Percentiles rank a stretch among this genome's conserved stretches.
These are phyloP conservation scores for Paralagenidium karlingii DNA, from an alignment of 352 stramenopile genomes.

Conservation along the genomic window DNA sequence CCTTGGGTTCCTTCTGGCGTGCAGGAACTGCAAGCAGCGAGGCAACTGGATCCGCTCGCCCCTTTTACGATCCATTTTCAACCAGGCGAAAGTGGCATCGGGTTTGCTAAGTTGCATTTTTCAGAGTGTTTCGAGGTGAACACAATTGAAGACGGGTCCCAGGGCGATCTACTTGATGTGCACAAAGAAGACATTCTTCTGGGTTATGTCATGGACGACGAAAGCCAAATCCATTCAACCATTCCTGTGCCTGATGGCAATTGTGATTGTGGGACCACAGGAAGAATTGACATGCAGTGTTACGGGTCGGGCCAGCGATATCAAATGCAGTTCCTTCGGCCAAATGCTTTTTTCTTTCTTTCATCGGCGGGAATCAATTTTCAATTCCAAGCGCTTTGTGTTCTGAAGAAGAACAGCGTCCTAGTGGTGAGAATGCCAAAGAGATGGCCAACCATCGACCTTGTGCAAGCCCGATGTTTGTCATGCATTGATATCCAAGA, in stretches of 20 bases:
- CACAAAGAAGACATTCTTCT: conserved; percentile 25
- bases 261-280: conserved; percentile 18
- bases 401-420: conserved; percentile 9
- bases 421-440: conserved; percentile 29
- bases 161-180: conserved; percentile 6
- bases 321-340: conserved; percentile 33
- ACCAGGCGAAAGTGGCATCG: conserved; percentile 20
- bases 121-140: conserved; percentile 33
- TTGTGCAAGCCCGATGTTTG: conserved; percentile 8
- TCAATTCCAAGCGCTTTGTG: too few species aligned
- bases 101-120: conserved; percentile 36
- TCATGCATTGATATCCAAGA: conserved; percentile 16
- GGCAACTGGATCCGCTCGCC: too few species aligned
- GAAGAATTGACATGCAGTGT: conserved; percentile 11
- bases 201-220: conserved; percentile 19
- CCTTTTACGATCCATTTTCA: conserved; percentile 17
- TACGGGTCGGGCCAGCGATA: conserved; percentile 21
- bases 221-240: conserved; percentile 8
- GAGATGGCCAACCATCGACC: too few species aligned
- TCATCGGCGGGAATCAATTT: too few species aligned
- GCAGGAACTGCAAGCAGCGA: too few species aligned
- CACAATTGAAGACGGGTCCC: conserved; percentile 12
- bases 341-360: too few species aligned
- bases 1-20: too few species aligned
- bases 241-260: too few species aligned